Conservation (phyloP, 371 early-diverging fungal species). For the Nosema muscidifuracis region DNA sequence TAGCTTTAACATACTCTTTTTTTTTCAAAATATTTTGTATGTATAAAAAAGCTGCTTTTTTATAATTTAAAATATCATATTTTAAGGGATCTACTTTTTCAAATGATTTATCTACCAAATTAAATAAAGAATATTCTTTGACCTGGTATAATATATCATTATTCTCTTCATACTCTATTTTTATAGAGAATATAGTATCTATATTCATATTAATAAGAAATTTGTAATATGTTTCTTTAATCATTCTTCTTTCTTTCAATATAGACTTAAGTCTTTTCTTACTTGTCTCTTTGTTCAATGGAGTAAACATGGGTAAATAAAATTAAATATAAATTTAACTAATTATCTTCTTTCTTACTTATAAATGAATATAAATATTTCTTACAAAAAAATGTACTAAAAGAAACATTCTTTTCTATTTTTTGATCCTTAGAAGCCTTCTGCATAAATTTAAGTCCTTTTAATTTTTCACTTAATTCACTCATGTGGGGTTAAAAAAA, state of each 20-base stretch:
- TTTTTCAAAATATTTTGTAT: slow-evolving; percentile 6
- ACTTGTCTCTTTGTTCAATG: slow-evolving; percentile 1
- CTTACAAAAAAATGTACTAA: slow-evolving; percentile 32
- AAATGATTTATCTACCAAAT: not conserved
- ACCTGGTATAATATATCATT: not conserved
- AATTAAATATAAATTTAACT: not conserved
- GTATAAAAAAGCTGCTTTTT: not conserved
- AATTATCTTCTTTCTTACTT: not conserved
- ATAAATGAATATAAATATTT: not conserved
- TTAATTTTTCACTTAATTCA: slow-evolving; percentile 34
- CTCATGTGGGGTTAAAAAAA: slow-evolving; percentile 16
- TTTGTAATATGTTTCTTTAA: not conserved
- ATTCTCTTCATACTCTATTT: not conserved
- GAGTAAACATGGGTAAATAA: not conserved
- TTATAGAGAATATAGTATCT: not conserved
- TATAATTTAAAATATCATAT: slow-evolving; percentile 3
- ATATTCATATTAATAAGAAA: not conserved
- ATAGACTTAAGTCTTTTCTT: not conserved
- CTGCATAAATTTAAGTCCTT: slow-evolving; percentile 39
- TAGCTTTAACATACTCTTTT: slow-evolving; percentile 28
- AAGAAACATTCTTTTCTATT: slow-evolving; percentile 14
- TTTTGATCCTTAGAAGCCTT: slow-evolving; percentile 7
- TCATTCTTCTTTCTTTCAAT: not conserved
- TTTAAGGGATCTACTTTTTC: not conserved
- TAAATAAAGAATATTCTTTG: not conserved